These are phyloP conservation scores for Eucalyptus cloeziana DNA, from an alignment of 345 rosid species.

Conservation along the genomic window DNA sequence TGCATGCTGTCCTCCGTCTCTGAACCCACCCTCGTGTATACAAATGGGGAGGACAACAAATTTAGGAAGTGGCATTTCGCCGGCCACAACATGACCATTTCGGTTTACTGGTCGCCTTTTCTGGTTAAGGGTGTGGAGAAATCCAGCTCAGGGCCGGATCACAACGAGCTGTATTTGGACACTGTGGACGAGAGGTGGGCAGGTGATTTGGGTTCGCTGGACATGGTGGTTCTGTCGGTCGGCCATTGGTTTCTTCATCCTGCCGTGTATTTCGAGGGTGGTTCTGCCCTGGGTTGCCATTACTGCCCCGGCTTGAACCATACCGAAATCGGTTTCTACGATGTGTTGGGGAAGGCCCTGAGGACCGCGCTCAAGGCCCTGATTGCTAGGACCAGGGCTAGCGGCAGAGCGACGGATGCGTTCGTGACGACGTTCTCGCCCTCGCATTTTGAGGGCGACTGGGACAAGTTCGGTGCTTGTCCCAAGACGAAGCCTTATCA, in stretches of 20 bases:
- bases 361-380: constrained; percentile 49
- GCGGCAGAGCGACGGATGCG: constrained; percentile 10
- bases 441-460: constrained; percentile 88
- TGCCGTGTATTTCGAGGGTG: constrained; percentile 67
- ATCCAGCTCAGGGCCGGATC: constrained; percentile 43
- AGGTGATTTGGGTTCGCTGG: constrained; percentile 37
- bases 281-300: constrained; percentile 71
- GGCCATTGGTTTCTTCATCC: constrained; percentile 97
- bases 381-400: constrained; percentile 12
- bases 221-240: constrained; percentile 52
- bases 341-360: constrained; percentile 57
- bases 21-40: constrained; percentile 40
- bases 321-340: constrained; percentile 75
- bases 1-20: constrained; percentile 66
- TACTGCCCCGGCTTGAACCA: constrained; percentile 59
- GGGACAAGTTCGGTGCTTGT: constrained; percentile 93
- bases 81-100: constrained; percentile 38
- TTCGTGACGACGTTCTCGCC: constrained; percentile 78
- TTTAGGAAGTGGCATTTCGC: constrained; percentile 71
- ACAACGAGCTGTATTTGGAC: constrained; percentile 60
- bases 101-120: constrained; percentile 96
- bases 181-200: constrained; percentile 78
- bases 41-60: constrained; percentile 64
- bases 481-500: constrained; percentile 59
- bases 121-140: constrained; percentile 77